These are phyloP conservation scores for Fusarium hainanense DNA, from an alignment of 2,329 filamentous ascomycete genomes.

Conservation along the genomic window DNA sequence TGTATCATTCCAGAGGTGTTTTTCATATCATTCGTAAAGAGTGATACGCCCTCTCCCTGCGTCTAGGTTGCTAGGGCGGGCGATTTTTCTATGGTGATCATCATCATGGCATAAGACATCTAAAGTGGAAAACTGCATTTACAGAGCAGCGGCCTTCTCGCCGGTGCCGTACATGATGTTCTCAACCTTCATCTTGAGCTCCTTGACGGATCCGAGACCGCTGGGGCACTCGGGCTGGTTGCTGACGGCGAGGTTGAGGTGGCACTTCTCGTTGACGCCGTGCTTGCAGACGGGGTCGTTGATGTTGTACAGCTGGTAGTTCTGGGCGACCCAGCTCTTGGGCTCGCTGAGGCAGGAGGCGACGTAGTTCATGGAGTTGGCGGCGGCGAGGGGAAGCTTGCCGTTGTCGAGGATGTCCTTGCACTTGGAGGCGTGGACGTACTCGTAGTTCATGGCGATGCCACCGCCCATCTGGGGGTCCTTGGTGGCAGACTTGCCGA, in stretches of 20 bases:
- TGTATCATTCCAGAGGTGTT: constrained; percentile 32
- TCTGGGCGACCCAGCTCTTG: constrained; percentile 63
- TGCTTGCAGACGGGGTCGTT: constrained; percentile 61
- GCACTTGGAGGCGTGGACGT: constrained; percentile 61
- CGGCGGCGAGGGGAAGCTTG: constrained; percentile 65
- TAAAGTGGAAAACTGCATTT: constrained; percentile 10
- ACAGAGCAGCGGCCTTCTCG: constrained; percentile 45
- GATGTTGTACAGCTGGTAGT: constrained; percentile 66
- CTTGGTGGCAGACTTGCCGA: constrained; percentile 59
- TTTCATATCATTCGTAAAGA: constrained; percentile 41
- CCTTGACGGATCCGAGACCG: constrained; percentile 52
- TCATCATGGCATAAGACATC: constrained; percentile 29
- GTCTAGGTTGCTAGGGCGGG: constrained; percentile 29
- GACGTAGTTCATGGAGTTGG: constrained; percentile 68
- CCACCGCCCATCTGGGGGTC: constrained; percentile 62
- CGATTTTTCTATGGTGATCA: constrained; percentile 41
- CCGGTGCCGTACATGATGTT: constrained; percentile 66
- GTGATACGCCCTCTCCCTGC: constrained; percentile 28
- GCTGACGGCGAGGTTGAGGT: constrained; percentile 57
- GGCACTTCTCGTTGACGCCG: constrained; percentile 64
- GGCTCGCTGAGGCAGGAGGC: constrained; percentile 58
- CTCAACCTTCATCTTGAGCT: constrained; percentile 54
- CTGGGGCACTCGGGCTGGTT: constrained; percentile 65
- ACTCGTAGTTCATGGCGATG: constrained; percentile 62
- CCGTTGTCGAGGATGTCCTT: constrained; percentile 59